Percentiles rank a stretch among this genome's conserved stretches.
Evolutionary conservation across 164 flowering plant genomes (phyloP).

Genomic region (Houttuynia cordata): DNA sequence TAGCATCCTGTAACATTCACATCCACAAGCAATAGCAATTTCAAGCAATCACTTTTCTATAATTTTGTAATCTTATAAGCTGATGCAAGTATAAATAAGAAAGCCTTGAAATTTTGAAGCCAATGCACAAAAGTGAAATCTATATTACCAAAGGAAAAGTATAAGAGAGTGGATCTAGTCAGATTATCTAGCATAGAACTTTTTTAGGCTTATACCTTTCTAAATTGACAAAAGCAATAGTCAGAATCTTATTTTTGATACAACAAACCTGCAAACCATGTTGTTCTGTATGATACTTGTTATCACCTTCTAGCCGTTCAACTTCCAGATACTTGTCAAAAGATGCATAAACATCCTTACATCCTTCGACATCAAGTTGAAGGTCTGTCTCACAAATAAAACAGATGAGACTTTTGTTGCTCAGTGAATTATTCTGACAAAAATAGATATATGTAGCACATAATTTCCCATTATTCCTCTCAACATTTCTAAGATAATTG

Average conservation of each 20-base stretch:
- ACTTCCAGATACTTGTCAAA: constrained; percentile 95
- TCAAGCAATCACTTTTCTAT: not conserved
- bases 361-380: constrained; percentile 96
- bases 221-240: not conserved
- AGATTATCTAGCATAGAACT: no score
- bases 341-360: constrained; percentile 89
- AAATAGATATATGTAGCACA: not conserved
- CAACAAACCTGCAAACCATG: constrained; percentile 74
- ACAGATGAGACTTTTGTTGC: no score
- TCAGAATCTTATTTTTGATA: not conserved
- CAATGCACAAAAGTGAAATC: no score
- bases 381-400: constrained; percentile 45
- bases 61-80: no score
- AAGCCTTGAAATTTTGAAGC: no score
- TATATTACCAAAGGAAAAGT: no score
- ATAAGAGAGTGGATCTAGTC: no score
- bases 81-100: no score
- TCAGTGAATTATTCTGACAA: no score
- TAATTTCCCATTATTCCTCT: not conserved
- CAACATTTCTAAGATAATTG: not conserved
- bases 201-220: no score
- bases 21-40: not conserved
- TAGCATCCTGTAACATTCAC: constrained; percentile 35
- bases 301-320: constrained; percentile 89
- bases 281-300: constrained; percentile 89